Evolutionary conservation across 1,284 basidiomycete genomes (phyloP), one percentile per base, ranked within the genome.

Genomic region (Gomphus sp.): DNA sequence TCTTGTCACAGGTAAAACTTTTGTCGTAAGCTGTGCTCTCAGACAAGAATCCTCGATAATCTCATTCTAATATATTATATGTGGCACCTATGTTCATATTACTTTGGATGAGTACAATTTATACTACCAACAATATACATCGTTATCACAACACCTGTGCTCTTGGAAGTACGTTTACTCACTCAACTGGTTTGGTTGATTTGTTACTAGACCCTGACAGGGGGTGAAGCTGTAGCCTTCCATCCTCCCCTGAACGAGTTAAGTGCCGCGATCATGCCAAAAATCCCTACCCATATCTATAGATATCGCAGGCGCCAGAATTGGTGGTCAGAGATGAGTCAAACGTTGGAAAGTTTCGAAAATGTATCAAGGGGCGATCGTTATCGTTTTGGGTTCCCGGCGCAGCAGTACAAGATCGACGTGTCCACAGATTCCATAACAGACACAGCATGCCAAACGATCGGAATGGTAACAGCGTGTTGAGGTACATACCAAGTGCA

Each of bases 221-320:
- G 69, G 58, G 16, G 73, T 61, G 61, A 77, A 9, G 82, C 80
- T 16, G 86, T 89, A 1, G 88, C 88, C 57, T 78, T 82, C 87
- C 87, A 91, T 14, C 86, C 89, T 47, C 78, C 81, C 62, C 82
- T 75, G 73, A 89, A 89, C 4, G 85, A 81, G 8, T 80, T 77
- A 0, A 86, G 64, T 3, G 78, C 85, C 14, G 84, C 84, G 55
- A 85, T 71, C 31, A 87, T 71, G 9, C 84, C 83, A 52, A 89
- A 81, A 16, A 83, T 60, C 50, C 77, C 79, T 55, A 84, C 74
- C 82, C 83, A 84, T 22, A 76, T 67, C 88, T 89, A 64, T 58
- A 56, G 56, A 50, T 43, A 31, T 22, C 43, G 28, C 39, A 44
- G n/a, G 36, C 45, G 39, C 34, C 31, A 16, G 22, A 7, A 52